Conservation (phyloP, 2,329 filamentous ascomycete species). For the Penicillium verrucosum region DNA sequence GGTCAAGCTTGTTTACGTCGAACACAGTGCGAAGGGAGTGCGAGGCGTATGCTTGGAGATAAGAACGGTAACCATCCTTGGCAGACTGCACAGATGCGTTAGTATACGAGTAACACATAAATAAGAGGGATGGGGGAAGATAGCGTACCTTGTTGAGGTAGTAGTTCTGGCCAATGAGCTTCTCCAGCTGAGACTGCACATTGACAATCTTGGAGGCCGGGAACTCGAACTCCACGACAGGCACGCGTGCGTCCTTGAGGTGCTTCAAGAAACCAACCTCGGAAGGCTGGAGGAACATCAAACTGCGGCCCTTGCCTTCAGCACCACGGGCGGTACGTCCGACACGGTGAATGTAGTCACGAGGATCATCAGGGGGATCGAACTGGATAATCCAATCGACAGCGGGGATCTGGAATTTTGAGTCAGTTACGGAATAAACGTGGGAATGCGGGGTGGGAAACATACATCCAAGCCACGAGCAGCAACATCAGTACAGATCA, state of each 20-base stretch:
- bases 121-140: neutral
- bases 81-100: slow-evolving; percentile 48
- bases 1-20: slow-evolving; percentile 75
- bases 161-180: slow-evolving; percentile 91
- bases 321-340: slow-evolving; percentile 87
- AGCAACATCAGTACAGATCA: slow-evolving; percentile 96
- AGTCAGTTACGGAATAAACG: neutral
- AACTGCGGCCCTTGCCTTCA: slow-evolving; percentile 76
- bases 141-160: slow-evolving; percentile 78
- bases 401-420: slow-evolving; percentile 61
- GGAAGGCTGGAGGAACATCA: slow-evolving; percentile 89
- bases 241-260: slow-evolving; percentile 85
- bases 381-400: slow-evolving; percentile 98
- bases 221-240: slow-evolving; percentile 94
- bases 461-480: slow-evolving; percentile 76
- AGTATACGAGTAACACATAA: neutral
- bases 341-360: slow-evolving; percentile 93
- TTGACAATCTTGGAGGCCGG: slow-evolving; percentile 88
- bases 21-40: slow-evolving; percentile 81
- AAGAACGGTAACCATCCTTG: slow-evolving; percentile 76
- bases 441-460: neutral
- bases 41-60: slow-evolving; percentile 90
- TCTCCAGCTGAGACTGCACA: slow-evolving; percentile 86
- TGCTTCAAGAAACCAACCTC: slow-evolving; percentile 92
- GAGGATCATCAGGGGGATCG: slow-evolving; percentile 85